A percentile compares a stretch with the other conserved stretches of the same genome.
Evolutionary conservation across 805 yeast species (phyloP).

Genomic region (Dipodascus albidus): DNA sequence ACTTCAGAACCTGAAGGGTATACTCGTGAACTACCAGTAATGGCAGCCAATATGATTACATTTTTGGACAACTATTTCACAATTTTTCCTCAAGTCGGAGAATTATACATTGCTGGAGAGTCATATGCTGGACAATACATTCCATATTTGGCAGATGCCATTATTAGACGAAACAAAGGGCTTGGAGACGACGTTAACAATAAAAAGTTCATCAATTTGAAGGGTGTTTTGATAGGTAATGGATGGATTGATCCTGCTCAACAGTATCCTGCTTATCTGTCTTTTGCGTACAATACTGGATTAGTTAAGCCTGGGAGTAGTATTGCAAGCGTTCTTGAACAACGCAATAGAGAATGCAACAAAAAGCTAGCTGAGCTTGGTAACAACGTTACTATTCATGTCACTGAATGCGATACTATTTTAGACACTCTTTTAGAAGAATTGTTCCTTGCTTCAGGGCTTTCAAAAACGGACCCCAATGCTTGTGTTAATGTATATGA

Average conservation of each 20-base stretch:
- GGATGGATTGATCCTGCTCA: conserved; percentile 89
- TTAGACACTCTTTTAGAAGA: conserved; percentile 26
- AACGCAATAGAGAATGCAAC: conserved; percentile 17
- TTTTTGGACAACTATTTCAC: conserved; percentile 59
- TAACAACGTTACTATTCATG: conserved; percentile 15
- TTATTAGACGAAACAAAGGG: conserved; percentile 36
- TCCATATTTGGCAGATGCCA: conserved; percentile 67
- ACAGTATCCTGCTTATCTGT: conserved; percentile 72
- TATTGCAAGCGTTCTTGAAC: conserved; percentile 13
- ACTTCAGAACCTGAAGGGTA: conserved; percentile 37
- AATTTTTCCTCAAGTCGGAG: conserved; percentile 54
- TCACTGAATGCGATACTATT: conserved; percentile 30
- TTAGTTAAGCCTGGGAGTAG: conserved; percentile 32
- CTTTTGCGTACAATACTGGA: conserved; percentile 51
- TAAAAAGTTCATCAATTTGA: conserved; percentile 31
- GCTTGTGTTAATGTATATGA: conserved; percentile 80
- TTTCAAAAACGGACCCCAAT: conserved; percentile 17
- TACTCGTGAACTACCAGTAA: conserved; percentile 28
- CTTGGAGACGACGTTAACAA: conserved; percentile 2
- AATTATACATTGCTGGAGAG: conserved; percentile 81
- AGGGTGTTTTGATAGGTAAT: conserved; percentile 73
- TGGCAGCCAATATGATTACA: conserved; percentile 47
- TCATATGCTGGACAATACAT: conserved; percentile 96
- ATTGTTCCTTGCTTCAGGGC: conserved; percentile 15
- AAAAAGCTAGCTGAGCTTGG: conserved; percentile 15